Evolutionary conservation across 345 rosid genomes (phyloP).

Genomic region (Populus simonii): DNA sequence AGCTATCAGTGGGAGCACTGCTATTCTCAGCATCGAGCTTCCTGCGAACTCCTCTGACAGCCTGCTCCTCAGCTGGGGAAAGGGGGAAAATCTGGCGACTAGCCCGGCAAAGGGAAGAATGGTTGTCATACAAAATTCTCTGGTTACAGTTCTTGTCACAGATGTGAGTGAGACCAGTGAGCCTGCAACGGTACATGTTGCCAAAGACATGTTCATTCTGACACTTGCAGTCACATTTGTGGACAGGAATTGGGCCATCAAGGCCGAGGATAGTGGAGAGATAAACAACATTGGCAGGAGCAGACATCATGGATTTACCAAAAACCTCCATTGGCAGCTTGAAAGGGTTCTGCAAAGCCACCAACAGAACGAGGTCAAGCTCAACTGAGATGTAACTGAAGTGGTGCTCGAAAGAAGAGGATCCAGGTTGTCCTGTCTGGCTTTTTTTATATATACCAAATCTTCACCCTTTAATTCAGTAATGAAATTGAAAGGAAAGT

Average conservation of each 20-base stretch:
- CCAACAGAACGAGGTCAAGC: neutral
- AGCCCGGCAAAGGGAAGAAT: conserved; percentile 85
- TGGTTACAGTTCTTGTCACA: conserved; percentile 99
- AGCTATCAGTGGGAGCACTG: conserved; percentile 61
- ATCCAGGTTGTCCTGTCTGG: neutral
- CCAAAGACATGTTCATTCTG: conserved; percentile 81
- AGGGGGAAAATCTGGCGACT: conserved; percentile 81
- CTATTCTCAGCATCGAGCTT: conserved; percentile 68
- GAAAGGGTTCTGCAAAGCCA: neutral
- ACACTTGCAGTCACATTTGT: conserved; percentile 95
- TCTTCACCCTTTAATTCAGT: neutral
- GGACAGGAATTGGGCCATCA: conserved; percentile 61
- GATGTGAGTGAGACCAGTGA: conserved; percentile 88
- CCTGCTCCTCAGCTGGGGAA: conserved; percentile 74
- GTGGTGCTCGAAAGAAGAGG: neutral
- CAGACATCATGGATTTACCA: conserved; percentile 63
- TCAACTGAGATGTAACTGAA: neutral
- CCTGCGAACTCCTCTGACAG: conserved; percentile 92
- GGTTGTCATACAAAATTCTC: conserved; percentile 95
- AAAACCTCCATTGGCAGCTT: conserved; percentile 64
- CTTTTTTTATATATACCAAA: neutral
- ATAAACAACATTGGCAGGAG: conserved; percentile 78
- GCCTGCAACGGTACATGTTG: conserved; percentile 89
- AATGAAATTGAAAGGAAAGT: neutral
- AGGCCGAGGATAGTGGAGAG: conserved; percentile 87